phyloP scores from a whole-genome alignment of 2,329 filamentous ascomycete genomes.

The Beauveria medogensis region DNA sequence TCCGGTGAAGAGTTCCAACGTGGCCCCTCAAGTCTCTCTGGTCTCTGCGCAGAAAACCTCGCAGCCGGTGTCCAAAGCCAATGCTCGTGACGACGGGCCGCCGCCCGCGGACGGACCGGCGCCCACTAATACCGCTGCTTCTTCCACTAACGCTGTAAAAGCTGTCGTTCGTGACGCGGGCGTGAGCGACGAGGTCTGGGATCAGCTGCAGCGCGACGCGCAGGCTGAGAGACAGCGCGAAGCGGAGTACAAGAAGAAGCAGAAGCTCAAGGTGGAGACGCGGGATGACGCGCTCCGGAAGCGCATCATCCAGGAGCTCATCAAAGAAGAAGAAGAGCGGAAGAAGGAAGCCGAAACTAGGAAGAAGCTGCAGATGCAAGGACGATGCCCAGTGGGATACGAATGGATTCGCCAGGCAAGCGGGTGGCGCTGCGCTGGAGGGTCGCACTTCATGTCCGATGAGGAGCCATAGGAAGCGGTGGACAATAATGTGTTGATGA shows the following conservation, averaged over 20 bases:
- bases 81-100: neutral
- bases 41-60: neutral
- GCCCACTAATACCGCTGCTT: neutral
- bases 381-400: too few relatives aligned
- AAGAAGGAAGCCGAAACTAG: slow-evolving; percentile 27
- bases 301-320: slow-evolving; percentile 19
- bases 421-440: too few relatives aligned
- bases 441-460: slow-evolving; percentile 18
- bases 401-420: too few relatives aligned
- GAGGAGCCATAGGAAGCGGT: neutral
- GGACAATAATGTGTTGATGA: neutral
- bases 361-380: slow-evolving; percentile 45
- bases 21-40: neutral
- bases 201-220: slow-evolving; percentile 47
- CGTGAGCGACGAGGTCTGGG: slow-evolving; percentile 54
- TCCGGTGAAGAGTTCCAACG: slow-evolving; percentile 14
- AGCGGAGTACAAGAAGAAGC: slow-evolving; percentile 27
- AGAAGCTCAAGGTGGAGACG: slow-evolving; percentile 21
- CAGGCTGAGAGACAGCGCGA: slow-evolving; percentile 30
- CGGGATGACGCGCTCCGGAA: slow-evolving; percentile 20
- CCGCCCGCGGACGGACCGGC: neutral
- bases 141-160: neutral
- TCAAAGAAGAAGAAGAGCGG: slow-evolving; percentile 30
- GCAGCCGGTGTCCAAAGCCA: neutral
- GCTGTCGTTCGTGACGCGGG: slow-evolving; percentile 15